Evolutionary conservation across 306 rosid genomes (phyloP), one percentile per base, ranked within the genome.

Genomic region (Castanea sativa): DNA sequence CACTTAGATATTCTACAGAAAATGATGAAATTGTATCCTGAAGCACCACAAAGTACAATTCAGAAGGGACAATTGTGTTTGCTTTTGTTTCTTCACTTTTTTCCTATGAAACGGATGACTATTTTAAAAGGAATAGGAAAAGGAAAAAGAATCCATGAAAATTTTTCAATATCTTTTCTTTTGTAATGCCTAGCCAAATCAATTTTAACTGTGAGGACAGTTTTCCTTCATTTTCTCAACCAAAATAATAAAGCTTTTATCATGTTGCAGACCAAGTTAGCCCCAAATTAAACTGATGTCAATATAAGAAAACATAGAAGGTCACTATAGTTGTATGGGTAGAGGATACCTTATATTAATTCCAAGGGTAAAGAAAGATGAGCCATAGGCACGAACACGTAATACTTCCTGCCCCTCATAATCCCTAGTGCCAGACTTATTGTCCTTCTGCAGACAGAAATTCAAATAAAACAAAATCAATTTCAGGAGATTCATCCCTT

Each of bases 331-430:
- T 20, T 15, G 52, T 25, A 73, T 4, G 38, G 57, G 69, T 30
- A 79, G 76, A 45, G 51, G 68, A 82, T 90, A 95, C 99, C 99
- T 95, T 84, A 93, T 90, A 77, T 89, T 90, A 82, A 95, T 90
- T 74, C 96, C 97, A 73, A 95, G 93, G 70, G 93, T 91, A 80
- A 91, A 93, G 86, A 86, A 93, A 8, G 93, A 90, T 30, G 97
- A 93, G 68, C 96, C 94, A 82, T 90, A 93, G 57, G 99, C 99
- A 76, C 98, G 97, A 81, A 93, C 97, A 21, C 79, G 43, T 85
- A 95, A 78, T 71, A 93, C 88, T 89, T 84, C 99, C n/a, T 83
- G 92, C 64, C 94, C 99, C 77, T 86, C 96, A 76, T 86, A 85
- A 55, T 89, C 92, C 85, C 76, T 87, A 73, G 74, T 81, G 73